Base-by-base conservation (phyloP, 2,329 filamentous ascomycete genomes). In the Pseudogymnoascus sp. region DNA sequence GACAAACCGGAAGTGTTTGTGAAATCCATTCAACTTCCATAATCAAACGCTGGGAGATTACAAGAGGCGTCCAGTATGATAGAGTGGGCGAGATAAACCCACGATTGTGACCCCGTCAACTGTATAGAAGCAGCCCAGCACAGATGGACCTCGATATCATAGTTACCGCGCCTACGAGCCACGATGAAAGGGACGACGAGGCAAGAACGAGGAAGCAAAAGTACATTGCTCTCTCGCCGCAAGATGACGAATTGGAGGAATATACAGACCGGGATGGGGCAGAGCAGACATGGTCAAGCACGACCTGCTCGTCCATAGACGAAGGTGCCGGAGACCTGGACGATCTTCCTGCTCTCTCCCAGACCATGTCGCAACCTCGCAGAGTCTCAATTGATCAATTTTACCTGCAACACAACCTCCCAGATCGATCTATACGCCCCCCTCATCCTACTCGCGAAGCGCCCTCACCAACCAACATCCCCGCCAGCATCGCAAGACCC, bases 111-210 rank as follows among this genome's bases (percentile, higher is more conserved):
- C 31, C 13, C 25, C 13, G 4, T 52, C 45, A 27, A 52, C 13
- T 31, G 45, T 21, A 15, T 29, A 29, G 42, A 48, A 52, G 25
- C 3, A 10, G 45, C 45, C 7, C 25, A 52, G 45, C 45, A 52
- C 45, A 52, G 13, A 52, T 52, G 45, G 45, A 52, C 25, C 45
- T 52, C 45, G 45, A 52, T 52, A 52, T 52, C 45, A 52, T 52
- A 52, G 45, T 52, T 27, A 52, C 45, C 1, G 45, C 45, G 45
- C 45, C 45, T 15, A 5, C 12, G 45, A 52, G 45, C 45, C 45
- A 52, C 8, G 45, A 52, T 52, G 45, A 31, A 52, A 9, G 45
- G 45, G 45, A 52, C 45, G 45, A 48, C 2, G 42, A 52, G 25
- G 25, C 45, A 29, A 52, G 45, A 5, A 52, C 25, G 12, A 31